Percentiles rank a stretch among this genome's conserved stretches.
Evolutionary conservation across 495 filamentous ascomycete genomes (phyloP).

Genomic region (Daldinia concentrica): DNA sequence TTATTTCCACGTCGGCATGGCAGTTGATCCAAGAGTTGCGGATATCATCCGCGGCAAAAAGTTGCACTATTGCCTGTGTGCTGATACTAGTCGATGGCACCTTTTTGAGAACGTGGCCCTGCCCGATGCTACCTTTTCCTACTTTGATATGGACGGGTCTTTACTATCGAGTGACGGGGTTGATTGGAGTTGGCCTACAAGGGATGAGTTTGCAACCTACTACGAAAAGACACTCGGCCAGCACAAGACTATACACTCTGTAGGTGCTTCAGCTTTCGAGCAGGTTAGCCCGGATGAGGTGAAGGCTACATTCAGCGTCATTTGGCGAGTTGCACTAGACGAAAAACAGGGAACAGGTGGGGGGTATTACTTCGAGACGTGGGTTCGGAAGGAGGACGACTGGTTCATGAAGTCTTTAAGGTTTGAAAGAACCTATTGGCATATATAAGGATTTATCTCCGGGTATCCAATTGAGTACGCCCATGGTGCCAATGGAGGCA

Average conservation of each 20-base stretch:
- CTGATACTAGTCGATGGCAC: not conserved
- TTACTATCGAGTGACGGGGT: not conserved
- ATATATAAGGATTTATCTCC: not conserved
- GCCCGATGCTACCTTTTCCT: not conserved
- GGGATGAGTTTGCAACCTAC: not conserved
- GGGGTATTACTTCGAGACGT: not conserved
- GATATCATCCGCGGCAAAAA: conserved; percentile 2
- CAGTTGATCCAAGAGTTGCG: conserved; percentile 1
- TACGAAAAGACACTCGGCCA: not conserved
- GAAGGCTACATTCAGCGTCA: not conserved
- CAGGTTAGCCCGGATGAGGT: conserved; percentile 2
- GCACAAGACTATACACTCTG: not conserved
- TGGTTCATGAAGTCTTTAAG: not conserved
- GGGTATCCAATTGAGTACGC: not conserved
- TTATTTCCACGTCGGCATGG: conserved; percentile 7
- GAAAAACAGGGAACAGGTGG: not conserved
- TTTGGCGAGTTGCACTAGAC: not conserved
- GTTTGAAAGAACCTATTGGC: not conserved
- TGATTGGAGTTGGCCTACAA: not conserved
- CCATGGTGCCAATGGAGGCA: not conserved
- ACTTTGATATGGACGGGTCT: not conserved
- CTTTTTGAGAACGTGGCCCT: conserved; percentile 2
- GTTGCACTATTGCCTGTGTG: not conserved
- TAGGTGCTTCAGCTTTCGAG: not conserved
- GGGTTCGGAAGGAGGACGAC: conserved; percentile 5